Percentiles rank a stretch among this genome's conserved stretches.
Evolutionary conservation across 1,284 basidiomycete genomes (phyloP).

Genomic region (Austroboletus niveus): DNA sequence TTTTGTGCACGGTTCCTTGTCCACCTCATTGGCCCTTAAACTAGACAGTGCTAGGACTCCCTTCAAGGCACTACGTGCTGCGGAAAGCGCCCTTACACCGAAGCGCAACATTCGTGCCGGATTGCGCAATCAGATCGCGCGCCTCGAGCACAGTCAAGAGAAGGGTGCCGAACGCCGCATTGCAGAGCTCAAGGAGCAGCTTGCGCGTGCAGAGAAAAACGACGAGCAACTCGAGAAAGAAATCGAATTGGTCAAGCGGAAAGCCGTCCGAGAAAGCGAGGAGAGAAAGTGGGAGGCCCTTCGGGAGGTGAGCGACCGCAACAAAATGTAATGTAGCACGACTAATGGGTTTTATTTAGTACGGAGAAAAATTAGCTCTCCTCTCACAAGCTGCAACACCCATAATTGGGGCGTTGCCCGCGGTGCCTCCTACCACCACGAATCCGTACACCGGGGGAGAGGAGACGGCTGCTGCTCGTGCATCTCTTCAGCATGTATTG

Average conservation of each 20-base stretch:
- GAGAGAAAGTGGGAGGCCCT: conserved; percentile 72
- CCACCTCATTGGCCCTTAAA: conserved; percentile 55
- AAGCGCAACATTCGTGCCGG: conserved; percentile 57
- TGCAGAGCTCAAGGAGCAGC: conserved; percentile 62
- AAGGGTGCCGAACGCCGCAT: conserved; percentile 59
- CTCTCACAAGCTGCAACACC: conserved; percentile 65
- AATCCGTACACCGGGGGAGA: conserved; percentile 60
- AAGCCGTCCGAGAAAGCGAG: conserved; percentile 71
- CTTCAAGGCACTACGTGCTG: conserved; percentile 68
- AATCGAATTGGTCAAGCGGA: conserved; percentile 67
- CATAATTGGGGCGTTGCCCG: conserved; percentile 58
- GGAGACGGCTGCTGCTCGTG: conserved; percentile 64
- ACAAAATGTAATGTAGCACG: conserved; percentile 1
- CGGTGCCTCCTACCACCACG: conserved; percentile 53
- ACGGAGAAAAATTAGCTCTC: conserved; percentile 72
- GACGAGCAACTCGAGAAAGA: conserved; percentile 66
- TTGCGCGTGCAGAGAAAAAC: conserved; percentile 60
- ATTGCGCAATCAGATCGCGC: conserved; percentile 58
- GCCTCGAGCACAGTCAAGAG: conserved; percentile 62
- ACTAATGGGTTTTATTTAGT: conserved; percentile 39
- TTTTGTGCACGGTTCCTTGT: conserved; percentile 67
- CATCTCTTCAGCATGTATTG: conserved; percentile 71
- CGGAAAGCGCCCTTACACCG: conserved; percentile 59
- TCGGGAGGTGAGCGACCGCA: conserved; percentile 53
- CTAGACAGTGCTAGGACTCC: conserved; percentile 61